phyloP scores from a whole-genome alignment of 2,329 filamentous ascomycete species.

The Lasiodiplodia hormozganensis region DNA sequence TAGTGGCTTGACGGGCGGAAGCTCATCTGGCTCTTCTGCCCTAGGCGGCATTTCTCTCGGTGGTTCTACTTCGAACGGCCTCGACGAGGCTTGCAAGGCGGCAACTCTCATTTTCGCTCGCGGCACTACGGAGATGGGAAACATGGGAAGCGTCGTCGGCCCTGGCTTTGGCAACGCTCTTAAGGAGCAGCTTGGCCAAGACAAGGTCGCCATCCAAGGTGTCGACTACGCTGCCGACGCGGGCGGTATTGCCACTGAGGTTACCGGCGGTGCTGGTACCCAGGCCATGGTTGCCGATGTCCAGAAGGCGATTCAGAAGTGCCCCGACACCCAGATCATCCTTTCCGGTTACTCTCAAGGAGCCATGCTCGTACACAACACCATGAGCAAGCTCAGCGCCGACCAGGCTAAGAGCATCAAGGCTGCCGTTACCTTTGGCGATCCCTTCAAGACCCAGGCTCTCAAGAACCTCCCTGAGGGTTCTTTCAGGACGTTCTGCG shows the following conservation, averaged over 20 bases:
- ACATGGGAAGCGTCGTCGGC: slow-evolving; percentile 58
- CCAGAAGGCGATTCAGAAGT: slow-evolving; percentile 48
- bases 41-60: slow-evolving; percentile 15
- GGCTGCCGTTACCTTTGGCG: slow-evolving; percentile 46
- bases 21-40: background rate
- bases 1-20: background rate
- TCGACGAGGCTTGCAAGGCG: slow-evolving; percentile 52
- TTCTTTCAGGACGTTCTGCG: slow-evolving; percentile 34
- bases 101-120: slow-evolving; percentile 64
- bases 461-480: slow-evolving; percentile 37
- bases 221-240: slow-evolving; percentile 58
- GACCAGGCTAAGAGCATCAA: slow-evolving; percentile 31
- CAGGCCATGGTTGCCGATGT: slow-evolving; percentile 52
- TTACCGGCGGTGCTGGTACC: slow-evolving; percentile 16
- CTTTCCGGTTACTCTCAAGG: slow-evolving; percentile 54
- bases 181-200: slow-evolving; percentile 49
- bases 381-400: slow-evolving; percentile 11
- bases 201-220: slow-evolving; percentile 59
- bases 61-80: slow-evolving; percentile 48
- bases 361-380: slow-evolving; percentile 43
- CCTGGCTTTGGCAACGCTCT: slow-evolving; percentile 60
- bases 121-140: slow-evolving; percentile 61
- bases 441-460: slow-evolving; percentile 41
- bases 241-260: slow-evolving; percentile 41
- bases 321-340: slow-evolving; percentile 55